Evolutionary conservation across 768 basidiomycete species (phyloP), one percentile per base, ranked within the genome.

Genomic region (Harrya chromipes): DNA sequence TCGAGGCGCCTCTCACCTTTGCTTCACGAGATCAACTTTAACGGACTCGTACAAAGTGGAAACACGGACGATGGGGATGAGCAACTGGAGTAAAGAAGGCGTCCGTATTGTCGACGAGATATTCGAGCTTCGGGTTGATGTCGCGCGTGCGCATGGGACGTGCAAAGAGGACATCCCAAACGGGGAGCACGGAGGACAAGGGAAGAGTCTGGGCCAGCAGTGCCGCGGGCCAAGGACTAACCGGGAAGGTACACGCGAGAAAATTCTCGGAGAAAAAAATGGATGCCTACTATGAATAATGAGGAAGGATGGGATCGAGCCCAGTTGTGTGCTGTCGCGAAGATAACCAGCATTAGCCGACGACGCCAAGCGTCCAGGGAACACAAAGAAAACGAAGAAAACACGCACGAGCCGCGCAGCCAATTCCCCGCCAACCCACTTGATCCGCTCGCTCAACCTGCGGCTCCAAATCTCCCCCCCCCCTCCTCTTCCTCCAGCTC

Each of bases 151-250:
- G 72, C 69, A 74, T 72, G 0, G 79, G 77, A 31, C 74, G 73
- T 43, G 84, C 77, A 54, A 90, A 86, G 12, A 91, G 56, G 3
- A 77, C 76, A 61, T 91, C 88, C 89, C 89, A 91, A 5, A 82
- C 65, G 14, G 76, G 71, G 16, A 86, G 68, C 9, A 86, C 71
- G 8, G 80, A 76, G 1, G 76, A 59, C 17, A 87, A 57, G 0
- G 88, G 85, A n/a, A 91, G 63, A 2, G 87, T 85, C 55, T 89
- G 87, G 0, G 84, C 78, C 19, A 90, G 67, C 7, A 91, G 59
- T 11, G 87, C 79, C 12, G 84, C 79, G 11, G 90, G 70, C 88
- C 88, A 91, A 39, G 82, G 84, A 66, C 88, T 90, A 53, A 13
- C 42, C 38, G 27, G 50, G 19, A 35, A 34, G 26, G 38, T 41